phyloP scores from a whole-genome alignment of 495 filamentous ascomycete genomes.

The Lasiosphaeriaceae sp. region DNA sequence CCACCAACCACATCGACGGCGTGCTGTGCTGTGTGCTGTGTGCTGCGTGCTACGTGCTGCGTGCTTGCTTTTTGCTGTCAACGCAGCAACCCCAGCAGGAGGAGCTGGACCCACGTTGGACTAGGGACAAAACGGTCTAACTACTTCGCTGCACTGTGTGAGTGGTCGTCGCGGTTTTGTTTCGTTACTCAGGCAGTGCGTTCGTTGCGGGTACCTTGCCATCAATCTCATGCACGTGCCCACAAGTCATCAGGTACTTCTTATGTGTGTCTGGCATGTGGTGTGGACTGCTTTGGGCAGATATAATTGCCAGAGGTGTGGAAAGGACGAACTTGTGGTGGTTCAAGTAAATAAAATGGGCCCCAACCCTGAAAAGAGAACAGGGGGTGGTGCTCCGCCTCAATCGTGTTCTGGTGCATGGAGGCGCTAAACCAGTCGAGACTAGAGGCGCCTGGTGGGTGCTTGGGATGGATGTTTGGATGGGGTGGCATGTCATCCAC shows the following conservation, averaged over 20 bases:
- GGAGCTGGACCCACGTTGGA: no score
- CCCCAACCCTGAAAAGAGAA: neutral
- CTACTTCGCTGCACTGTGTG: no score
- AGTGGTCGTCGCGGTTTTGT: no score
- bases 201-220: no score
- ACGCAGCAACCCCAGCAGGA: no score
- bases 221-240: neutral
- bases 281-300: neutral
- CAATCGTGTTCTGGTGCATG: constrained; percentile 10
- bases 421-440: constrained; percentile 6
- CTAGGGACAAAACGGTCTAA: no score
- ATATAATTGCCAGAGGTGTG: neutral
- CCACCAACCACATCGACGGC: no score
- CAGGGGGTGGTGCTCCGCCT: constrained; percentile 1
- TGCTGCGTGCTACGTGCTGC: no score
- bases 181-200: no score
- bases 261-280: neutral
- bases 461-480: neutral
- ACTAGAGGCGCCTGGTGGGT: neutral
- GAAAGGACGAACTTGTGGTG: neutral
- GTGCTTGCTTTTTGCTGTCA: no score
- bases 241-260: neutral
- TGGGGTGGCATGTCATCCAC: neutral
- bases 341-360: neutral
- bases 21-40: no score